Percentiles rank a stretch among this genome's conserved stretches.
These are phyloP conservation scores for Aschersonia sp. DNA, from an alignment of 2,329 filamentous ascomycete genomes.

Conservation along the genomic window DNA sequence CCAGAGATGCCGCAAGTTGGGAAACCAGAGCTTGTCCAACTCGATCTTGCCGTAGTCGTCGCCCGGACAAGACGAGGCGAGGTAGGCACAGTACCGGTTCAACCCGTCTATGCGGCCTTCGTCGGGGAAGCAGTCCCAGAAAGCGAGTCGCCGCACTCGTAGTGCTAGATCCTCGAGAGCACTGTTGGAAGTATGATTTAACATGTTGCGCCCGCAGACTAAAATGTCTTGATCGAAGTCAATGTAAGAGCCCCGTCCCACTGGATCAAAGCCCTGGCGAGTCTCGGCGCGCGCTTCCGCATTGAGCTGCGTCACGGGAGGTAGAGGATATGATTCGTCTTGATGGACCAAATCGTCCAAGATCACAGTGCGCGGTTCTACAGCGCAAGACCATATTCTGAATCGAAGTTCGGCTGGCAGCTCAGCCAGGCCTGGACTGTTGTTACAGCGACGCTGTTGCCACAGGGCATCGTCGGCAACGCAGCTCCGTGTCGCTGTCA, in stretches of 20 bases:
- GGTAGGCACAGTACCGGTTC: constrained; percentile 19
- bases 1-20: constrained; percentile 22
- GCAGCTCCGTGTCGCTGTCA: constrained; percentile 1
- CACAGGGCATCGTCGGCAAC: neutral
- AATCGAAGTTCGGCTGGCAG: constrained; percentile 22
- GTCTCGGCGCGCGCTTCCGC: constrained; percentile 19
- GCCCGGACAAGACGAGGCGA: constrained; percentile 17
- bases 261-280: constrained; percentile 18
- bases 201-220: constrained; percentile 22
- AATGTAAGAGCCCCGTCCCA: constrained; percentile 20
- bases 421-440: constrained; percentile 10
- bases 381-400: constrained; percentile 21
- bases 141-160: constrained; percentile 18
- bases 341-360: constrained; percentile 18
- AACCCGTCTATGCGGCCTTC: constrained; percentile 19
- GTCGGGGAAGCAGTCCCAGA: constrained; percentile 25
- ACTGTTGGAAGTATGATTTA: constrained; percentile 15
- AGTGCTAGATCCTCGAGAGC: constrained; percentile 19
- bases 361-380: constrained; percentile 21
- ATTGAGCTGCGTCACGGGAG: constrained; percentile 21
- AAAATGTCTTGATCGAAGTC: constrained; percentile 22
- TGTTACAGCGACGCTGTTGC: neutral
- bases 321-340: constrained; percentile 17
- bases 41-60: constrained; percentile 17
- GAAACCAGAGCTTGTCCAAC: constrained; percentile 23